Base-by-base conservation (phyloP, 768 basidiomycete species). In the Krasilnikovozyma curviuscula region DNA sequence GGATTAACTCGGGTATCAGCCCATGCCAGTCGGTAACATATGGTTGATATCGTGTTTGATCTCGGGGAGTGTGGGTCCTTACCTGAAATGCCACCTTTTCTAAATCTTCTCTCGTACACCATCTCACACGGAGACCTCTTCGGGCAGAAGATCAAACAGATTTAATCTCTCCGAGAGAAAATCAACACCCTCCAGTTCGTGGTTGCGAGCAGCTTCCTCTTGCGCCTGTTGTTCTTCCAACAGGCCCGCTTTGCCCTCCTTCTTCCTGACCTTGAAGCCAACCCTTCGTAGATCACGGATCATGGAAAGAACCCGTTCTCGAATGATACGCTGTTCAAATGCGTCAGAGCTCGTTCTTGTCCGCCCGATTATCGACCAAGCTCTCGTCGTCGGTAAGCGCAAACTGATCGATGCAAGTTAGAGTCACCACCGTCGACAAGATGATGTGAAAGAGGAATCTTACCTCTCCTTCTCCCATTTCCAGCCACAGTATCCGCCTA, bases 301-400 rank as follows among this genome's bases (percentile, higher is more conserved):
- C 46, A 85, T 77, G 10, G 55, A 66, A 29, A 68, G 59, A 0
- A 70, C 76, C 54, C 75, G 73, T n/a, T 59, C 57, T 46, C 65
- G 44, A 48, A 58, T 59, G 29, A 3, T 66, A 24, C 46, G 27
- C 14, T 51, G 63, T 16, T 69, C 65, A 23, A 63, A 57, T 16
- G 38, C 50, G 35, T 35, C 56, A 40, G 38, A 57, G 18, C 45
- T 55, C 56, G 55, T 59, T 52, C 60, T 56, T 47, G 52, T 65
- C 50, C 57, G 58, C 43, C 89, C 88, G 24, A 89, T 64, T 43
- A 93, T 71, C 0, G 80, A 82, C 84, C 88, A 91, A 59, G 86
- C 86, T 49, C 84, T 73, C 37, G 89, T 93, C 61, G 82, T 86
- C 1, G 89, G 89, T 12, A 97, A 88, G 50, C 91, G 69, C 55